These are phyloP conservation scores for Monosporozyma servazzii DNA, from an alignment of 805 yeast species.

Conservation along the genomic window DNA sequence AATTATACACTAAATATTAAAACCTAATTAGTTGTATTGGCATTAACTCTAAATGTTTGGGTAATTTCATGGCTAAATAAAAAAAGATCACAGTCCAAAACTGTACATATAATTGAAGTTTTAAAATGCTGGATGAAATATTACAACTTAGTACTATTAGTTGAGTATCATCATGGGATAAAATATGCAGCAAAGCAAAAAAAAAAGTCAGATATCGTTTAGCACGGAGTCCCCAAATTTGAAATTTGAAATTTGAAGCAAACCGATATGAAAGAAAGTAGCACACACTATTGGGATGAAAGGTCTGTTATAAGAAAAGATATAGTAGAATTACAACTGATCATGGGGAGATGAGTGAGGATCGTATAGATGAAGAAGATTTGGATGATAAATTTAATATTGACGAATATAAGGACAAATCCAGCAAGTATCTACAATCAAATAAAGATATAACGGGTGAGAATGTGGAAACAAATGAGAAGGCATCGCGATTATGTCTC, in stretches of 20 bases:
- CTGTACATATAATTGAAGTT: too few relatives aligned
- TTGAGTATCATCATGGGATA: too few relatives aligned
- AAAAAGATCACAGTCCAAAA: too few relatives aligned
- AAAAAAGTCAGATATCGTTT: not conserved
- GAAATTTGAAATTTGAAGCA: not conserved
- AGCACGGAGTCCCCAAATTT: too few relatives aligned
- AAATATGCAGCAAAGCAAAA: too few relatives aligned
- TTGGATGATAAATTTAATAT: constrained; percentile 16
- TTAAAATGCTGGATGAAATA: too few relatives aligned
- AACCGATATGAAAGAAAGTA: not conserved
- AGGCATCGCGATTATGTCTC: not conserved
- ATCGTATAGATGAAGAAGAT: constrained; percentile 17
- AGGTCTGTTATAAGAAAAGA: not conserved
- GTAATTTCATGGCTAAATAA: too few relatives aligned
- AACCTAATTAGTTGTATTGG: too few relatives aligned
- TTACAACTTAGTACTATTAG: too few relatives aligned
- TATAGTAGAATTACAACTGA: not conserved
- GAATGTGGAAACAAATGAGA: not conserved
- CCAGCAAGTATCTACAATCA: constrained; percentile 3
- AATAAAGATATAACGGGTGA: not conserved
- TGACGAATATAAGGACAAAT: constrained; percentile 17
- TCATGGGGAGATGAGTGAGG: constrained; percentile 1
- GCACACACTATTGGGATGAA: not conserved
- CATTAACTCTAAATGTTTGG: too few relatives aligned
- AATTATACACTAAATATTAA: too few relatives aligned